Evolutionary conservation across 345 rosid species (phyloP), one percentile per base, ranked within the genome.

Genomic region (Trapa incisa): DNA sequence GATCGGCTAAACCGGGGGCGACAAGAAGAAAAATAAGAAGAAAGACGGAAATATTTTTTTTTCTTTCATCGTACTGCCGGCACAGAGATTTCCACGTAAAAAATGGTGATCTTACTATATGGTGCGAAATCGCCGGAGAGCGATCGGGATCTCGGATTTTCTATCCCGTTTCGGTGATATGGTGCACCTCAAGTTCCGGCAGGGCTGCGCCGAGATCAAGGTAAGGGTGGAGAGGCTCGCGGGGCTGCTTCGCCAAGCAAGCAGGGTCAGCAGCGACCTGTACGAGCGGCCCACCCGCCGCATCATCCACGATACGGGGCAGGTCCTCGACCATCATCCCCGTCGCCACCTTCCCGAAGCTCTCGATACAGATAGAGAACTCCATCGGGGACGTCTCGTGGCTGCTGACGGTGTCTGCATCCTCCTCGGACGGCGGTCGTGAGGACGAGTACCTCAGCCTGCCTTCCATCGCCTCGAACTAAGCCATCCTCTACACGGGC

Each of bases 401-500:
- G 67, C 67, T 65, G 13, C 67, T 65, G 15, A 33, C 52, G 5
- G 67, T 65, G 5, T 65, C 67, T 22, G 29, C 29, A 2, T 52
- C 67, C 53, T 65, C 67, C 52, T 2, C 16, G 16, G 67, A 65
- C 17, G 52, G 43, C 13, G 52, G 43, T 5, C 9, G 52, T 15
- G 67, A 43, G 37, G 67, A 65, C 10, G 67, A 65, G 67, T 65
- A 41, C 36, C 50, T 65, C 37, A 53, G 67, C 7, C 67, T 65
- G 7, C 67, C 67, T 42, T 53, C 67, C 16, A 65, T 65, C 29
- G 67, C 67, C 15, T 65, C 67, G 16, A 65, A 65, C 16, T 52
- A 65, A 37, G 52, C 67, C 6, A 65, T 65, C 36, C 67, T 65
- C 67, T 65, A 72, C 67, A 68, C 71, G 11, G 79, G 75, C 10